Evolutionary conservation across 2,329 filamentous ascomycete genomes (phyloP).

Genomic region (Botrytis sinoallii): DNA sequence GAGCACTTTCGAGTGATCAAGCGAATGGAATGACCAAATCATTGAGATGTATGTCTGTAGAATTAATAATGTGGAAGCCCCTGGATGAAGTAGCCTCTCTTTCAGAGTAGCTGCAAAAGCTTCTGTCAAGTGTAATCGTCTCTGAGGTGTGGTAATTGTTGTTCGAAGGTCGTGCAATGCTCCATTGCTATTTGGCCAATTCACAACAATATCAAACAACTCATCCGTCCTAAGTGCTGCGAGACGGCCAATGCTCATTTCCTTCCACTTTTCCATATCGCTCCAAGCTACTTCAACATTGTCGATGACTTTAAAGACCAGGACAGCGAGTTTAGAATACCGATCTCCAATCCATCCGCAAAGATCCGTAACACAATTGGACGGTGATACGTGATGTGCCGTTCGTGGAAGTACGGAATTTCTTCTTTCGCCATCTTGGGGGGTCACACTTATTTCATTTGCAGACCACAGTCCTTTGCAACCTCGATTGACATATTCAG

Average conservation of each 20-base stretch:
- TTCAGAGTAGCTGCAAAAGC: conserved; percentile 65
- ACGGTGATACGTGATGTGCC: conserved; percentile 41
- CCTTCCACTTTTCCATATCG: conserved; percentile 67
- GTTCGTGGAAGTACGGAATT: conserved; percentile 35
- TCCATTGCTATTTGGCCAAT: conserved; percentile 69
- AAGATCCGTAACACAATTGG: conserved; percentile 57
- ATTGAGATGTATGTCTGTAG: conserved; percentile 75
- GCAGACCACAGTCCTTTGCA: conserved; percentile 61
- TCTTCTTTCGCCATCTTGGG: conserved; percentile 3
- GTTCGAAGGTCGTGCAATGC: conserved; percentile 73
- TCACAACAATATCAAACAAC: conserved; percentile 74
- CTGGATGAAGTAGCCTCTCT: conserved; percentile 68
- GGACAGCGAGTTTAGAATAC: conserved; percentile 61
- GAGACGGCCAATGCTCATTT: conserved; percentile 65
- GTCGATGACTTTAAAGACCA: conserved; percentile 50
- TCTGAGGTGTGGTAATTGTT: conserved; percentile 64
- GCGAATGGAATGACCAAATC: conserved; percentile 70
- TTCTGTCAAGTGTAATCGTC: conserved; percentile 67
- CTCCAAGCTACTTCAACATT: conserved; percentile 45
- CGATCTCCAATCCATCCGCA: conserved; percentile 65
- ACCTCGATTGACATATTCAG: conserved; percentile 57
- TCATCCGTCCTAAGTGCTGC: conserved; percentile 67
- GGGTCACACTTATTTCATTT: conserved; percentile 7
- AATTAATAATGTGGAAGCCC: conserved; percentile 72
- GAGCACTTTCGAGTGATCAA: conserved; percentile 75